Conservation (phyloP, 2,329 filamentous ascomycete species). For the Xylogone sp. region DNA sequence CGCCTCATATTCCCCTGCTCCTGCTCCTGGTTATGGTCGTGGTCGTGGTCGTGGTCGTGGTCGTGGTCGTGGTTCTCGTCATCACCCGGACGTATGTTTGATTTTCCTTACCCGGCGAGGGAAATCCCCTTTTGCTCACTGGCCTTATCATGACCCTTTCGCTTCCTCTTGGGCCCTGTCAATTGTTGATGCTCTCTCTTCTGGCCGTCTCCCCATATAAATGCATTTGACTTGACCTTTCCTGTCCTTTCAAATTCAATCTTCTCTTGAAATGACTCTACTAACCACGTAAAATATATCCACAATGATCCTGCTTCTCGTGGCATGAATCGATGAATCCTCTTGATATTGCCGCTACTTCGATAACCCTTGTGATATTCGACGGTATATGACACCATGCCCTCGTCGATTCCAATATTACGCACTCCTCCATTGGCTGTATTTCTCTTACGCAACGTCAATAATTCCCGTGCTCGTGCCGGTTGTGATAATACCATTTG, state of each 20-base stretch:
- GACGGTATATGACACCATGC: conserved; percentile 15
- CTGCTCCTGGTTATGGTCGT: no score
- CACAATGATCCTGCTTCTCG: conserved; percentile 19
- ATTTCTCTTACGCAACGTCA: conserved; percentile 9
- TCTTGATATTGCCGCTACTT: conserved; percentile 18
- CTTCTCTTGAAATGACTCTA: conserved; percentile 15
- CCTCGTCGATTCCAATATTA: conserved; percentile 11
- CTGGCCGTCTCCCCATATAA: conserved; percentile 5
- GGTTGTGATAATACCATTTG: conserved; percentile 7
- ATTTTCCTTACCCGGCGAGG: no score
- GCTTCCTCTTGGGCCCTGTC: conserved; percentile 5
- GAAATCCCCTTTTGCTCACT: no score
- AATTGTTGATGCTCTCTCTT: conserved; percentile 9
- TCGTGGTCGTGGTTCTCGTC: no score
- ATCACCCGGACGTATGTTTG: no score
- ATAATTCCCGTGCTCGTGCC: conserved; percentile 7
- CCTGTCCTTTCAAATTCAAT: conserved; percentile 6
- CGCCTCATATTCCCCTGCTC: no score
- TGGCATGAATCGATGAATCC: conserved; percentile 23
- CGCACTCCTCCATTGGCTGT: conserved; percentile 7
- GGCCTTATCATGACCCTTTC: no score
- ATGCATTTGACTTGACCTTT: background rate
- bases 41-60: no score
- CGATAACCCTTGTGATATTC: conserved; percentile 20
- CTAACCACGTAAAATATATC: conserved; percentile 23